Evolutionary conservation across 169 alveolate species (phyloP), one percentile per base, ranked within the genome.

Genomic region (Plasmodium knowlesi): DNA sequence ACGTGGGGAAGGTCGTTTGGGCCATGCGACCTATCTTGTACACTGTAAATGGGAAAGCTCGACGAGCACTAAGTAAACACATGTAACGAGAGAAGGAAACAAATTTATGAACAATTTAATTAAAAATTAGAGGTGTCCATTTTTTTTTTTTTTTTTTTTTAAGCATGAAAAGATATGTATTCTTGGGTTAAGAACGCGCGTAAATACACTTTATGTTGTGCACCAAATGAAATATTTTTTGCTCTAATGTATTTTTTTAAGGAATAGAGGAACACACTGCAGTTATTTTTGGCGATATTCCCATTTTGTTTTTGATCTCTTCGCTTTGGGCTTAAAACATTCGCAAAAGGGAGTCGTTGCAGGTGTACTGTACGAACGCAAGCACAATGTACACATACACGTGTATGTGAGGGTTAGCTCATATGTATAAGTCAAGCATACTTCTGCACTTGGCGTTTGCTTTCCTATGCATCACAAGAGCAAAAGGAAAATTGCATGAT

Each of bases 61-160:
- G 28, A 9, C 41, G 34, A 57, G 39, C 76, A 12, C 34, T 25
- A 82, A 82, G 72, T 22, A 53, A 25, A 41, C 39, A 57, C 76
- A n/a, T 25, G 30, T 82, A 82, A 82, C 79, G 34, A 82, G 12
- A 82, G 39, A 82, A 43, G 37, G 22, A 43, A 61, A 82, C 37
- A 34, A 53, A 82, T 82, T 53, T 54, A 53, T 54, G 32, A 82
- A 82, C 73, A 82, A 25, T 53, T 82, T 82, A 82, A 54, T 54
- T 82, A 82, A 82, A 53, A 82, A 19, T 32, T 3, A 61, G 41
- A 67, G 19, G 71, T 82, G 90, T 53, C 57, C 90, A 82, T 53
- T 82, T 57, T 82, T 82, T 16, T 82, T 28, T n/a, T n/a, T 71
- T 46, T n/a, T 82, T 16, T 82, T n/a, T 82, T 16, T 82, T 28